Conservation (phyloP, 2,329 filamentous ascomycete genomes). For the Dothidotthia symphoricarpi region DNA sequence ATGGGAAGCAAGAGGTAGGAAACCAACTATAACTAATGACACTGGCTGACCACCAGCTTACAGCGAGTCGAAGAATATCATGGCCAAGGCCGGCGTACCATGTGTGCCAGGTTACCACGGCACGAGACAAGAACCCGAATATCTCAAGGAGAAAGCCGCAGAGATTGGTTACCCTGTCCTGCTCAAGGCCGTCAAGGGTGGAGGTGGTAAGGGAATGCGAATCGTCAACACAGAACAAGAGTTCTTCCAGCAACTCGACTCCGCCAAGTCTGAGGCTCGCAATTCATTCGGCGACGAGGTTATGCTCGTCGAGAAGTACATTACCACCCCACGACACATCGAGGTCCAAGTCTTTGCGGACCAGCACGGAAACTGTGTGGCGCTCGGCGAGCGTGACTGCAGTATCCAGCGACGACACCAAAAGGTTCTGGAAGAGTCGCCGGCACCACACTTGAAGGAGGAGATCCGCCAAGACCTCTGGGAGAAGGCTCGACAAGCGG, state of each 20-base stretch:
- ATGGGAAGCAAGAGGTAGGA: constrained; percentile 88
- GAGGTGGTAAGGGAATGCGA: constrained; percentile 68
- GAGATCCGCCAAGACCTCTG: constrained; percentile 62
- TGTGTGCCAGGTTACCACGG: constrained; percentile 98
- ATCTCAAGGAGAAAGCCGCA: constrained; percentile 67
- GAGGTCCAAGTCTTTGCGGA: constrained; percentile 68
- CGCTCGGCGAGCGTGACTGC: constrained; percentile 64
- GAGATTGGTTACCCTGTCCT: constrained; percentile 67
- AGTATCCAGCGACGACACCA: constrained; percentile 65
- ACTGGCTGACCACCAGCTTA: constrained; percentile 8
- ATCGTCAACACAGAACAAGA: constrained; percentile 59
- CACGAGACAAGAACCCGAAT: constrained; percentile 66
- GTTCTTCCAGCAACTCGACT: constrained; percentile 61
- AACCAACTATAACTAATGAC: not conserved
- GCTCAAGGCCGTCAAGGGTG: constrained; percentile 65
- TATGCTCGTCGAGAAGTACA: constrained; percentile 68
- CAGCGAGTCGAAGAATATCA: constrained; percentile 86
- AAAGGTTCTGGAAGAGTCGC: constrained; percentile 66
- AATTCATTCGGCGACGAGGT: constrained; percentile 65
- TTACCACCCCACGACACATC: constrained; percentile 64
- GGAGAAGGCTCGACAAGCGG: constrained; percentile 63
- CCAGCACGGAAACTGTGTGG: constrained; percentile 63
- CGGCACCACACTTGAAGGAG: constrained; percentile 61
- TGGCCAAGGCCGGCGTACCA: constrained; percentile 90
- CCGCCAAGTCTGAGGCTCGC: constrained; percentile 62